Evolutionary conservation across 805 yeast species (phyloP), one percentile per base, ranked within the genome.

Genomic region (Saccharomycopsis sp.): DNA sequence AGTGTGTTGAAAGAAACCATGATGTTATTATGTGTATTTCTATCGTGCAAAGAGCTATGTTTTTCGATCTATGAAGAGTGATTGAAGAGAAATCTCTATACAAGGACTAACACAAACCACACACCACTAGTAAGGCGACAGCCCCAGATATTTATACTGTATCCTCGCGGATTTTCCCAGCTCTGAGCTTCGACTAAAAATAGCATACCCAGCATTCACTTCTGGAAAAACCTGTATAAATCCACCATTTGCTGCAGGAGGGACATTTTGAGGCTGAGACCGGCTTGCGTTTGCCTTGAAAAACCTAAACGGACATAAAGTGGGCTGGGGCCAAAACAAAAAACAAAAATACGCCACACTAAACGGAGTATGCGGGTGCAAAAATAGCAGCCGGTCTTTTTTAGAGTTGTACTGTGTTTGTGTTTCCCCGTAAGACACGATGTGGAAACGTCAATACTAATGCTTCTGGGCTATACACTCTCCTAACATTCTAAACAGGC

Each of bases 1-100:
- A 44, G 48, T 12, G 48, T 16, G 21, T 44, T 44, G 21, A 44
- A 44, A 16, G 48, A 44, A 44, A 44, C 48, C 48, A 44, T 44
- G 20, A 5, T 44, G 16, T 29, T 7, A 29, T 29, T 29, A 29
- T 29, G 12, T 29, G 37, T 29, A 29, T 29, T 7, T 29, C 37
- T 29, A 29, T 29, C n/a, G 37, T 29, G 12, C 12, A 29, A 29
- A 12, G 9, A 12, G 37, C 12, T 5, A 29, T 29, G 37, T 29
- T 29, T 7, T 29, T 29, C 5, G 12, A 29, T 5, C 12, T 29
- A 29, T 12, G 5, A 29, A 29, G 5, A 29, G 37, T 29, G 12
- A 29, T 29, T 7, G 37, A 29, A 29, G 5, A 29, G 5, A 29
- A 7, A 29, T 7, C 5, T 5, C 37, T 29, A 29, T 12, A 29